Percentiles rank a stretch among this genome's conserved stretches.
Evolutionary conservation across 2,329 filamentous ascomycete species (phyloP).

Genomic region (Colletotrichum paranaense): DNA sequence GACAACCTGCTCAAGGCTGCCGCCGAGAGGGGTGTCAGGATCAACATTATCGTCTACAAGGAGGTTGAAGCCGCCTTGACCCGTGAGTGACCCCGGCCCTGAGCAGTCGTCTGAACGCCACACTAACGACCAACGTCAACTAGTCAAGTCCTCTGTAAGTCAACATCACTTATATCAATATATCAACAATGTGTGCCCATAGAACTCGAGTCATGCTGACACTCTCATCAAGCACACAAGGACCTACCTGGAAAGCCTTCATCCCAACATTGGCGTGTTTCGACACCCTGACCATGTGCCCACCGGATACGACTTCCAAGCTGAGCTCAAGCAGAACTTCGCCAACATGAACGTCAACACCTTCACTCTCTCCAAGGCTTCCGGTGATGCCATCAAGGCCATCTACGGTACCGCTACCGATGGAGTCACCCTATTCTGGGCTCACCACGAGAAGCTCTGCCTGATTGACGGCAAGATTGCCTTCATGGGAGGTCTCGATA

Average conservation of each 20-base stretch:
- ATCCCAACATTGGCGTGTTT: slow-evolving; percentile 89
- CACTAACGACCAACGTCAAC: slow-evolving; percentile 28
- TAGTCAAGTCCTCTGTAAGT: slow-evolving; percentile 57
- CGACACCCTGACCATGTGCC: slow-evolving; percentile 90
- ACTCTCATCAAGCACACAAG: slow-evolving; percentile 74
- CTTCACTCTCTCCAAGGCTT: slow-evolving; percentile 71
- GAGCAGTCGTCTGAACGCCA: background rate
- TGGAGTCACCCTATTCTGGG: slow-evolving; percentile 89
- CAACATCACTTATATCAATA: slow-evolving; percentile 61
- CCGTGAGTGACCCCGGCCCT: slow-evolving; percentile 66
- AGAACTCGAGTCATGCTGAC: slow-evolving; percentile 20
- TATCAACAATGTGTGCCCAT: slow-evolving; percentile 52
- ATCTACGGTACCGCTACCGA: slow-evolving; percentile 82
- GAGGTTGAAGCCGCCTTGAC: slow-evolving; percentile 87
- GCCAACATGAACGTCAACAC: slow-evolving; percentile 57
- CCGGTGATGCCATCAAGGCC: slow-evolving; percentile 78
- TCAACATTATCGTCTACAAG: slow-evolving; percentile 93
- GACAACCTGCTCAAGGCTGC: slow-evolving; percentile 86
- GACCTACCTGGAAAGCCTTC: slow-evolving; percentile 78
- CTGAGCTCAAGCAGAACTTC: slow-evolving; percentile 74
- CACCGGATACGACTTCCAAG: slow-evolving; percentile 74
- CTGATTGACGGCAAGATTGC: slow-evolving; percentile 81
- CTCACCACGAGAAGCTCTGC: slow-evolving; percentile 92
- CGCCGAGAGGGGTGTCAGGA: slow-evolving; percentile 83
- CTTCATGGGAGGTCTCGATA: slow-evolving; percentile 92